These are phyloP conservation scores for Multifurca ochricompacta DNA, from an alignment of 768 basidiomycete species.

Conservation along the genomic window DNA sequence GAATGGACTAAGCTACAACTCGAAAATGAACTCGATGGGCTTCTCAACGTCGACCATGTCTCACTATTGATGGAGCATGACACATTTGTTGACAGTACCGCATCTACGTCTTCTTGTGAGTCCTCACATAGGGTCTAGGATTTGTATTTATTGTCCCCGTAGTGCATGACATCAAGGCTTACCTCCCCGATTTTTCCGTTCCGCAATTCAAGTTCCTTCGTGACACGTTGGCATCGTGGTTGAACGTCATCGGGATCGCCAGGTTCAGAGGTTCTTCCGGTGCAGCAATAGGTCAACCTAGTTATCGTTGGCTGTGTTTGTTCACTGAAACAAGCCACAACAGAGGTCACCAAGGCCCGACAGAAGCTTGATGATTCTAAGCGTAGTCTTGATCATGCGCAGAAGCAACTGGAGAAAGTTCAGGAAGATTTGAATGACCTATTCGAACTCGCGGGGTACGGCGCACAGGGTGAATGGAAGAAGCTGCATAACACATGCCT, in stretches of 20 bases:
- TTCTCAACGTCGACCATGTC: slow-evolving; percentile 62
- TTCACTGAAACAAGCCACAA: neutral
- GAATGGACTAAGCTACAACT: slow-evolving; percentile 55
- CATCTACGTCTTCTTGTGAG: slow-evolving; percentile 42
- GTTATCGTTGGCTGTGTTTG: neutral
- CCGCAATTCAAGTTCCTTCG: slow-evolving; percentile 67
- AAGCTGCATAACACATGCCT: slow-evolving; percentile 82
- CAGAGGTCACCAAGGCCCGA: slow-evolving; percentile 56
- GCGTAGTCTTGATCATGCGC: slow-evolving; percentile 42
- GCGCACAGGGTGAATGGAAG: slow-evolving; percentile 88
- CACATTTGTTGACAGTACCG: slow-evolving; percentile 45
- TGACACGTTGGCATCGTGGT: slow-evolving; percentile 49
- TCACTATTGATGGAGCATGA: slow-evolving; percentile 74
- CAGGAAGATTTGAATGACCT: slow-evolving; percentile 56
- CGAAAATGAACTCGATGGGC: slow-evolving; percentile 44
- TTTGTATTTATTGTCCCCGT: slow-evolving; percentile 3
- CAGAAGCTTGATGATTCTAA: slow-evolving; percentile 59
- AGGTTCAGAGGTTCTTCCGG: slow-evolving; percentile 30
- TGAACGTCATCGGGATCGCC: slow-evolving; percentile 60
- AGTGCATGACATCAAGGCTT: slow-evolving; percentile 78
- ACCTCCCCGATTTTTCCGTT: slow-evolving; percentile 75
- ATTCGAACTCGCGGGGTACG: slow-evolving; percentile 59
- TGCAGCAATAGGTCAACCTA: slow-evolving; percentile 34
- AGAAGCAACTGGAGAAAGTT: slow-evolving; percentile 46
- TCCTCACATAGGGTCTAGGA: slow-evolving; percentile 13